Percentiles rank a stretch among this genome's conserved stretches.
Conservation (phyloP, 2,329 filamentous ascomycete species). For the Apiospora sp. region DNA sequence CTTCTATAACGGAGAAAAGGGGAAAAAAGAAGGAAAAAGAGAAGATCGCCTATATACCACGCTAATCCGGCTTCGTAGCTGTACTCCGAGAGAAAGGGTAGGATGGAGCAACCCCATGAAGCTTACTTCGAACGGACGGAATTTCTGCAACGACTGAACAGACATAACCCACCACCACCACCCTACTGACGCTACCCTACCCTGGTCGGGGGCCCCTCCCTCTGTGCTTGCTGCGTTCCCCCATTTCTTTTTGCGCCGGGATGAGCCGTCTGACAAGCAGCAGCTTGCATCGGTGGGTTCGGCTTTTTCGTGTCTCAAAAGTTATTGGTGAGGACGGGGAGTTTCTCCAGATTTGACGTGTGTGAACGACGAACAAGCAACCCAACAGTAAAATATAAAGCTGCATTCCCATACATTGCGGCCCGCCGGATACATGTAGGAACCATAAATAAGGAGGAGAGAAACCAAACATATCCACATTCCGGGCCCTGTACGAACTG, state of each 20-base stretch:
- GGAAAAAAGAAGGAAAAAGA: not conserved
- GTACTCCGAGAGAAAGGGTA: not conserved
- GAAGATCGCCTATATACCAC: not conserved
- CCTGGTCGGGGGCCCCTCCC: not conserved
- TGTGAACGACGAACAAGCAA: not conserved
- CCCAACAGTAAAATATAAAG: not conserved
- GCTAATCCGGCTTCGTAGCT: not conserved
- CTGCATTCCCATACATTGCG: not conserved
- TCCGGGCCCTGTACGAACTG: too few relatives aligned
- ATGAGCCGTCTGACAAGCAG: slow-evolving; percentile 15
- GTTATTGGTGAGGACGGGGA: too few relatives aligned
- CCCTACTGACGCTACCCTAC: not conserved
- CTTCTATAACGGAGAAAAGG: not conserved
- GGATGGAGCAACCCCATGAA: not conserved
- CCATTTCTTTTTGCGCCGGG: not conserved
- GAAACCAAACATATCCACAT: not conserved
- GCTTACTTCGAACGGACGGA: not conserved
- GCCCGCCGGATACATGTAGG: not conserved
- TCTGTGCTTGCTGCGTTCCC: not conserved
- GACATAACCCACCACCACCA: not conserved
- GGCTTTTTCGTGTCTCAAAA: not conserved
- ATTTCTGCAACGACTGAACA: not conserved
- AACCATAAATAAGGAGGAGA: not conserved
- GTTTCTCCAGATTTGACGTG: not conserved
- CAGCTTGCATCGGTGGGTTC: not conserved